phyloP scores from a whole-genome alignment of 1,139 yeast genomes.

The Sugiyamaella grinbergsii region DNA sequence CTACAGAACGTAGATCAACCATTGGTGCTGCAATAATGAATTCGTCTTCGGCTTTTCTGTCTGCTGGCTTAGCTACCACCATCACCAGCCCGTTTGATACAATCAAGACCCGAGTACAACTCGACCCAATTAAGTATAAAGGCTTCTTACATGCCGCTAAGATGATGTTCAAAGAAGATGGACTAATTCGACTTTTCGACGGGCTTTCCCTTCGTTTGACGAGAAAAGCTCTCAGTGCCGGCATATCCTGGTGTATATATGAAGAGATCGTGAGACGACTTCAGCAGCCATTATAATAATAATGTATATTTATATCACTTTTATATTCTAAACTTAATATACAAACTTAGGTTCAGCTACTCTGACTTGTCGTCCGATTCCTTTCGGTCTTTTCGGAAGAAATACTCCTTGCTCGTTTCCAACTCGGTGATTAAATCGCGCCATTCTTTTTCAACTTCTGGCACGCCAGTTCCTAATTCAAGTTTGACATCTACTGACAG shows the following conservation, averaged over 20 bases:
- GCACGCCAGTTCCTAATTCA: conserved; percentile 27
- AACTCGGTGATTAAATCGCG: conserved; percentile 24
- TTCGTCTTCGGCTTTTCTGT: conserved; percentile 31
- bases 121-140: conserved; percentile 53
- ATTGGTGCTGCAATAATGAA: conserved; percentile 29
- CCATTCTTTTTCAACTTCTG: conserved; percentile 27
- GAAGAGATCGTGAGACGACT: conserved; percentile 65
- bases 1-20: conserved; percentile 20
- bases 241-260: conserved; percentile 95
- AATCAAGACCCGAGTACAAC: conserved; percentile 86
- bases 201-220: conserved; percentile 80
- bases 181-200: conserved; percentile 65
- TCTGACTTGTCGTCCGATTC: neutral
- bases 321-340: neutral
- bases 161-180: conserved; percentile 57
- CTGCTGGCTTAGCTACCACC: conserved; percentile 71
- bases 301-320: neutral
- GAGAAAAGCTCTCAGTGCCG: conserved; percentile 88
- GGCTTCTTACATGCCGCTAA: conserved; percentile 47
- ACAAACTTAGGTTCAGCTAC: no score
- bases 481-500: conserved; percentile 24
- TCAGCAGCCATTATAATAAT: conserved; percentile 15
- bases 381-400: conserved; percentile 22
- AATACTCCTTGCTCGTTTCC: conserved; percentile 25
- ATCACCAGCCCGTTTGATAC: conserved; percentile 96